Base-by-base conservation (phyloP, 495 filamentous ascomycete genomes). In the Umbilicaria muhlenbergii region DNA sequence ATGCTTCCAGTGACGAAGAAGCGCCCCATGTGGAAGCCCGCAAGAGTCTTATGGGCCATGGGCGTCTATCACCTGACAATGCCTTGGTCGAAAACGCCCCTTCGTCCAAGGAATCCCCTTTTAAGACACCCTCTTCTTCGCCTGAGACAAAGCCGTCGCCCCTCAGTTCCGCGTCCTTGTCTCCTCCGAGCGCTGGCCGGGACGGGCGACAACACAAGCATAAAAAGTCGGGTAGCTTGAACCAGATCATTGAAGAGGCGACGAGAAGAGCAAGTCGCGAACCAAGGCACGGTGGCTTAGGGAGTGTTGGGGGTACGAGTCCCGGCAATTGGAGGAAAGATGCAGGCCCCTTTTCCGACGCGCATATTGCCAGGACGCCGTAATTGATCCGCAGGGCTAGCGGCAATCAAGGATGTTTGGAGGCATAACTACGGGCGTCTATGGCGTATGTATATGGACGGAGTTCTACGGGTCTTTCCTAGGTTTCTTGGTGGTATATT, bases 211-310 rank as follows among this genome's bases (percentile, higher is more conserved):
- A 43, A 37, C 39, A 52, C 34, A 38, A 46, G 17, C 54, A 57
- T 35, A 57, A 57, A 41, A 39, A 52, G 24, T 57, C 54, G 4
- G 49, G 54, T 10, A 54, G 54, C 31, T 36, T 57, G 18, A 57
- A 56, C 34, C 53, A 56, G 16, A 56, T 56, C 24, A 56, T 56
- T 13, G 50, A 56, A 44, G 53, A 56, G 32, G 53, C 53, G 2
- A 46, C 53, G 1, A 42, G 50, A 16, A 45, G 44, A 41, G 53
- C 53, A 11, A 50, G 47, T 28, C 50, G 51, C 40, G 53, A 56
- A 24, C 53, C 53, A 5, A 45, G 50, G 36, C 53, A 56, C 33
- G 53, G 53, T 15, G 53, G 53, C 17, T 35, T 56, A 1, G 53
- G 53, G 13, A 56, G 53, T 39, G 45, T 56, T 19, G 50, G 53